phyloP scores from a whole-genome alignment of 1,139 yeast genomes.

The Blastobotrys buckinghamii region DNA sequence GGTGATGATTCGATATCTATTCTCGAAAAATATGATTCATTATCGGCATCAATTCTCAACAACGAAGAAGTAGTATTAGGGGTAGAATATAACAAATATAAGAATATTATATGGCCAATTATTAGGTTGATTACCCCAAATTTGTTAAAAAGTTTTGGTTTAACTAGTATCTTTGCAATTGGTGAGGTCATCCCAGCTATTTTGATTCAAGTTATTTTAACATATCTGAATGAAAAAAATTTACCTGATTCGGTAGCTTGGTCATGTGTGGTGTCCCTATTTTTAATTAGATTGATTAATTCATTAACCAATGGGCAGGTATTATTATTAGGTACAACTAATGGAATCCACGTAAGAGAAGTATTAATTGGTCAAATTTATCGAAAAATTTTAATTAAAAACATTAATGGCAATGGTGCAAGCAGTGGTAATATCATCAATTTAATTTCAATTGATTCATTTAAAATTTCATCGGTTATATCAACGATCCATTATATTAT shows the following conservation, averaged over 20 bases:
- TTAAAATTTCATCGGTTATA: constrained; percentile 84
- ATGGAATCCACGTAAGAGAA: constrained; percentile 79
- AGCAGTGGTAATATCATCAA: constrained; percentile 80
- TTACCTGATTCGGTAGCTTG: constrained; percentile 54
- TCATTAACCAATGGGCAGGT: constrained; percentile 1
- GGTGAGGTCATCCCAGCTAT: constrained; percentile 48
- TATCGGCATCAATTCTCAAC: too few species aligned
- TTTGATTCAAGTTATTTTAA: constrained; percentile 22
- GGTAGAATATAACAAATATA: too few species aligned
- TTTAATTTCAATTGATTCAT: constrained; percentile 93
- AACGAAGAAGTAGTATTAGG: too few species aligned
- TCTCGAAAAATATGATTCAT: too few species aligned
- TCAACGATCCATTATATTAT: constrained; percentile 82
- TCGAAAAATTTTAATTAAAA: constrained; percentile 86
- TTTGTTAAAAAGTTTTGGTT: background rate
- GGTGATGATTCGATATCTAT: too few species aligned
- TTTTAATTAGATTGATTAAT: background rate
- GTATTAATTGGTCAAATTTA: constrained; percentile 77
- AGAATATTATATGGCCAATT: background rate
- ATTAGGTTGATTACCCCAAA: background rate
- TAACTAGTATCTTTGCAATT: constrained; percentile 33
- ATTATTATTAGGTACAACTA: constrained; percentile 76
- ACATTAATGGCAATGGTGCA: constrained; percentile 61
- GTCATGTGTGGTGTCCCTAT: constrained; percentile 5
- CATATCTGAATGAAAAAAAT: constrained; percentile 59